Percentiles rank a stretch among this genome's conserved stretches.
These are phyloP conservation scores for Aegilops sharonensis DNA, from an alignment of 176 grass and related monocot genomes.

Conservation along the genomic window DNA sequence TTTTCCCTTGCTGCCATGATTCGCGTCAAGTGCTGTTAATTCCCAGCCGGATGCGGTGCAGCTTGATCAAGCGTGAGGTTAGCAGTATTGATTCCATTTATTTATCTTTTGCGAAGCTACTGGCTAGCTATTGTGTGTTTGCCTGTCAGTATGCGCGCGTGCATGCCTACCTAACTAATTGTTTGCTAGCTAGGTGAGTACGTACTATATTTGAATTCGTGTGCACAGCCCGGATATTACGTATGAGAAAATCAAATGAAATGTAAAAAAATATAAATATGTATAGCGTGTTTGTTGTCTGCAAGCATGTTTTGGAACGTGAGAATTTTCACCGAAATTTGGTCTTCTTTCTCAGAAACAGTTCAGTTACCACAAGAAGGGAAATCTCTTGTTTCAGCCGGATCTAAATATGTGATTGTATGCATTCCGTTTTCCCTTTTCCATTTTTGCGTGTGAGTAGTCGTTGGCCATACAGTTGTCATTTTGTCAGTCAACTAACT, in stretches of 20 bases:
- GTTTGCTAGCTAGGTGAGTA: neutral
- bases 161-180: neutral
- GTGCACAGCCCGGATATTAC: neutral
- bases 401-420: neutral
- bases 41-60: constrained; percentile 1
- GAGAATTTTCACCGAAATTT: neutral
- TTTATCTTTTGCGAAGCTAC: neutral
- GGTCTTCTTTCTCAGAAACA: neutral
- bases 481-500: neutral
- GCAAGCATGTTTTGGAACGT: neutral
- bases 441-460: neutral
- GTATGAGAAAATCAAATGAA: neutral
- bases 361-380: neutral
- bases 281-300: neutral
- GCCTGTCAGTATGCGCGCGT: neutral
- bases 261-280: neutral
- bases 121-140: neutral
- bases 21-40: constrained; percentile 1
- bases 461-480: neutral
- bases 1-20: neutral
- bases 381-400: neutral
- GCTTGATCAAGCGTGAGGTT: constrained; percentile 6
- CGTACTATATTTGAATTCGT: neutral
- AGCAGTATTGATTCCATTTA: neutral
- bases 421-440: neutral